These are phyloP conservation scores for Boletus vinaceobasis DNA, from an alignment of 768 basidiomycete genomes.

Conservation along the genomic window DNA sequence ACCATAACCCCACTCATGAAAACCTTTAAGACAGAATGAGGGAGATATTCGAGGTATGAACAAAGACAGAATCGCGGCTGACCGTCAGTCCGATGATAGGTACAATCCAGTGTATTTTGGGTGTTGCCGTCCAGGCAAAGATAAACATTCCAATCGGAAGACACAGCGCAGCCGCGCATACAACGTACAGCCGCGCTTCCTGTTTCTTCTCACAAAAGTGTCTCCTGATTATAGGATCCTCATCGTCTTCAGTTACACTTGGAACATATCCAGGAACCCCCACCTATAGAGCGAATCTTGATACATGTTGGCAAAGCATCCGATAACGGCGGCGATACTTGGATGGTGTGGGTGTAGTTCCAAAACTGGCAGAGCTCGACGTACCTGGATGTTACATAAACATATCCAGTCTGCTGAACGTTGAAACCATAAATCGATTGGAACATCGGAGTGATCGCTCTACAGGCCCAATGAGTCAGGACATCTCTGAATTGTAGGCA, in stretches of 20 bases:
- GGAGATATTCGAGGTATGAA: neutral
- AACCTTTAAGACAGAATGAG: constrained; percentile 28
- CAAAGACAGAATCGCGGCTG: neutral
- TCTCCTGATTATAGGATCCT: constrained; percentile 22
- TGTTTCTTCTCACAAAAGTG: constrained; percentile 29
- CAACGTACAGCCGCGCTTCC: constrained; percentile 58
- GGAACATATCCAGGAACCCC: neutral
- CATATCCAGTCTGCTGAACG: constrained; percentile 36
- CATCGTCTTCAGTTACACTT: constrained; percentile 8
- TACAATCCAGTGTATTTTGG: constrained; percentile 58
- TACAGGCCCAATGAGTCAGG: constrained; percentile 12
- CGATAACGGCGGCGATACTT: constrained; percentile 51
- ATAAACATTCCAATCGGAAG: constrained; percentile 62
- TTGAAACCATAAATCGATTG: constrained; percentile 55
- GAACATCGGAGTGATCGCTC: constrained; percentile 57
- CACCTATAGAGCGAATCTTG: constrained; percentile 53
- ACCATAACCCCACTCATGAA: constrained; percentile 28
- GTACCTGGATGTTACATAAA: constrained; percentile 42
- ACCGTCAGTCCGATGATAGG: constrained; percentile 24
- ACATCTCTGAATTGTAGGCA: neutral
- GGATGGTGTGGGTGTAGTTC: neutral
- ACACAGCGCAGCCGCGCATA: constrained; percentile 51
- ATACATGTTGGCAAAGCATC: constrained; percentile 40
- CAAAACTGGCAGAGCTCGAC: constrained; percentile 12
- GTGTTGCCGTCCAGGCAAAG: constrained; percentile 64